Evolutionary conservation across 192 early-diverging fungal species (phyloP).

Genomic region (Mycoemilia scoparia): DNA sequence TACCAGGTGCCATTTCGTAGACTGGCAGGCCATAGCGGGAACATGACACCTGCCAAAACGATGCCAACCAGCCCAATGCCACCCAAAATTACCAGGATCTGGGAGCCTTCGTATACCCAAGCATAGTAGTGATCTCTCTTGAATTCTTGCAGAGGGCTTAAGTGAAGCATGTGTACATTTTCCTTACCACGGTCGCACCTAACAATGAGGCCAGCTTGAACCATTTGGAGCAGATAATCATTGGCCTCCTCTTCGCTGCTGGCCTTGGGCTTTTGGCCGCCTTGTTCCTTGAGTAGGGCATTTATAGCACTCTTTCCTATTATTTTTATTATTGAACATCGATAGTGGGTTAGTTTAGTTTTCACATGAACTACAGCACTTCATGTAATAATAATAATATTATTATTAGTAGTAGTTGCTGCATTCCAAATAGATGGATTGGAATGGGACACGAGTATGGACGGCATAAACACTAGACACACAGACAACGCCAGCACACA

Average conservation of each 20-base stretch:
- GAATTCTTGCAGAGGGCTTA: slow-evolving; percentile 44
- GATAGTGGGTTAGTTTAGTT: slow-evolving; percentile 3
- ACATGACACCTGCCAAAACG: slow-evolving; percentile 86
- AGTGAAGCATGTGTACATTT: slow-evolving; percentile 22
- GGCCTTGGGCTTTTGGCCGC: slow-evolving; percentile 29
- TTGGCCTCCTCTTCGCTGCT: slow-evolving; percentile 37
- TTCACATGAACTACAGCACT: neutral
- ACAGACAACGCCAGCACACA: too few species aligned
- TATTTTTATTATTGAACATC: too few species aligned
- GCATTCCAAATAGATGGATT: too few species aligned
- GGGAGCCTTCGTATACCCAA: slow-evolving; percentile 88
- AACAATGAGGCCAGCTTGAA: slow-evolving; percentile 54
- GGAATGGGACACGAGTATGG: too few species aligned
- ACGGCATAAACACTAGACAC: too few species aligned
- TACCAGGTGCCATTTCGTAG: slow-evolving; percentile 81
- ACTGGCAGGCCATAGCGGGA: slow-evolving; percentile 83
- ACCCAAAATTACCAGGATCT: slow-evolving; percentile 53
- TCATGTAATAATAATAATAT: too few species aligned
- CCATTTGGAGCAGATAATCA: slow-evolving; percentile 43
- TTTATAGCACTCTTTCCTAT: slow-evolving; percentile 26
- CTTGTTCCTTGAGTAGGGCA: slow-evolving; percentile 20
- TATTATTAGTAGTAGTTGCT: too few species aligned
- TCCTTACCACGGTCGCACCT: slow-evolving; percentile 48
- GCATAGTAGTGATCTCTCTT: slow-evolving; percentile 73
- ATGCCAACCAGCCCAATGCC: slow-evolving; percentile 59